Base-by-base conservation (phyloP, 805 yeast species). In the Cyberlindnera samutprakarnensis region DNA sequence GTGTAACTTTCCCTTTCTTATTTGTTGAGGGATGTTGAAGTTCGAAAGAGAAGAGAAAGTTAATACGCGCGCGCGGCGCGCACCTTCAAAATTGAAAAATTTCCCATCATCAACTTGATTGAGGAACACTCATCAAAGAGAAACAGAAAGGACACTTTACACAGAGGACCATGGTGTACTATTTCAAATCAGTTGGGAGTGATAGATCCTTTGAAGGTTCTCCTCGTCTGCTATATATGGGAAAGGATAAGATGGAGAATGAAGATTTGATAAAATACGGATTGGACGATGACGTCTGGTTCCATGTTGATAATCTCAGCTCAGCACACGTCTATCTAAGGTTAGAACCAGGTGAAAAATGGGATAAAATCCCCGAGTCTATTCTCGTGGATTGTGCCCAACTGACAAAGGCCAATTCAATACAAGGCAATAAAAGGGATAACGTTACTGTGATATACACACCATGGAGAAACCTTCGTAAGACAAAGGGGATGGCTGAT, bases 301-400 rank as follows among this genome's bases (percentile, higher is more conserved):
- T 84, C 48, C 94, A 82, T 53, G 86, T 79, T 7, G 88, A 80
- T 43, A 78, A 77, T 42, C 62, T 74, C 29, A 77, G 86, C 4
- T 76, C 86, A 27, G 92, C 88, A 0, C 94, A 84, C 51, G 67
- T 84, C 8, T 84, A 84, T 46, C 57, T 81, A 18, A 68, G 84
- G 35, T 54, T 78, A 14, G 59, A 65, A 3, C 49, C 51, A 3
- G 70, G 66, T 15, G 76, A 70, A 33, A 31, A 49, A 15, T 57
- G 70, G 52, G 70, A 64, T 5, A 59, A 58, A 17, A 69, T 81
- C 13, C 80, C 80, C 2, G 60, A 62, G 12, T 66, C 56, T 3
- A 59, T 79, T 0, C 49, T 82, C 9, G 56, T 51, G n/a, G 78
- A 70, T 39, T 70, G 78, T 28, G 78, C 79, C 2, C 94, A 83